Conservation (phyloP, 2,329 filamentous ascomycete species). For the Rosellinia necatrix region DNA sequence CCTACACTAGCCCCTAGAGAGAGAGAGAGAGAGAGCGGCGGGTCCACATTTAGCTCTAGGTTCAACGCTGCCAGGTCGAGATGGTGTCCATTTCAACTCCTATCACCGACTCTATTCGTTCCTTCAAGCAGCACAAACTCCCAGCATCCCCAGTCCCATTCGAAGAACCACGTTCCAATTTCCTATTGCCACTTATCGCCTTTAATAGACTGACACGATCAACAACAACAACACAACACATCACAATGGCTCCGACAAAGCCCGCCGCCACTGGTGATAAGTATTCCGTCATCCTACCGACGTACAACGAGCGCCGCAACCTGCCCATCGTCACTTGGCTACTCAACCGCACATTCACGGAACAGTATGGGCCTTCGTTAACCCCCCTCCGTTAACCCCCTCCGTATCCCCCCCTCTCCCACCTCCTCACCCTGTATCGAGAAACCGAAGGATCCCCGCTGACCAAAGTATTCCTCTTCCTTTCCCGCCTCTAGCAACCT, state of each 20-base stretch:
- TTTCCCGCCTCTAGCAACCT: slow-evolving; percentile 69
- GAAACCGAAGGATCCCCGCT: slow-evolving; percentile 17
- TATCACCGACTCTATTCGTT: slow-evolving; percentile 37
- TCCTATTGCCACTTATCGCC: slow-evolving; percentile 9
- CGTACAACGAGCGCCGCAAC: slow-evolving; percentile 98
- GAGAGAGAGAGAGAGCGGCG: no score
- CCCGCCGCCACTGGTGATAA: slow-evolving; percentile 61
- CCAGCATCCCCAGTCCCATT: slow-evolving; percentile 5
- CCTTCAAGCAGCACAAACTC: slow-evolving; percentile 30
- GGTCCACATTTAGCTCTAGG: no score
- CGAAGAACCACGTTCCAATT: no score
- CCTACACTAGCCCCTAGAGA: no score
- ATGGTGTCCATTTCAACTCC: slow-evolving; percentile 32
- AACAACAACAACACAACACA: not conserved
- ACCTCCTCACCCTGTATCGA: no score
- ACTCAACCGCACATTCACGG: slow-evolving; percentile 87
- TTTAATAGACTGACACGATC: slow-evolving; percentile 12
- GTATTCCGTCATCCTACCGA: slow-evolving; percentile 96
- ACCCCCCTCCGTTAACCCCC: no score
- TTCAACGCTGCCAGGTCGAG: slow-evolving; percentile 18
- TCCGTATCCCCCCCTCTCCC: no score
- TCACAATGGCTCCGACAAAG: slow-evolving; percentile 54
- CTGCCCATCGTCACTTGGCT: slow-evolving; percentile 95
- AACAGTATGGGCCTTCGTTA: no score
- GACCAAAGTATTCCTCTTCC: slow-evolving; percentile 4